Percentiles rank a stretch among this genome's conserved stretches.
phyloP scores from a whole-genome alignment of 1,284 basidiomycete species.

The Sphagnurus paluster region DNA sequence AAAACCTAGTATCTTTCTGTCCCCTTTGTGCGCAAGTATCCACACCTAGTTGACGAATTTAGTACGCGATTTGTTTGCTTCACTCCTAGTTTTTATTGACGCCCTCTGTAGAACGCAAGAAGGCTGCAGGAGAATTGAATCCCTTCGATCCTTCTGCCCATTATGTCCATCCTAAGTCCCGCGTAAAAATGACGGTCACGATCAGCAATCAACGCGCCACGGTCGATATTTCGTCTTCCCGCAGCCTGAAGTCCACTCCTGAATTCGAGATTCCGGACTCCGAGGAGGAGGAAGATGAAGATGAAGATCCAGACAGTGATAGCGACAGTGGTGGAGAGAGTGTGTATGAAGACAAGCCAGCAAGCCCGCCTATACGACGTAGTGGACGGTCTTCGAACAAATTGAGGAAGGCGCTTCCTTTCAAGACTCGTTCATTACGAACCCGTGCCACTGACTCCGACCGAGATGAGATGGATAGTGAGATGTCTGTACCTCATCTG shows the following conservation, averaged over 20 bases:
- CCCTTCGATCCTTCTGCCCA: conserved; percentile 62
- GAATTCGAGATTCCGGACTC: conserved; percentile 33
- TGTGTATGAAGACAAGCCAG: conserved; percentile 27
- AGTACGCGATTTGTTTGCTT: conserved; percentile 39
- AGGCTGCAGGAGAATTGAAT: conserved; percentile 39
- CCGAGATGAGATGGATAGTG: conserved; percentile 39
- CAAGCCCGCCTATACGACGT: conserved; percentile 25
- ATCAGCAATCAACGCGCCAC: conserved; percentile 34
- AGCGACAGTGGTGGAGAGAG: conserved; percentile 22
- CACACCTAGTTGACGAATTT: conserved; percentile 54
- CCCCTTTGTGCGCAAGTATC: conserved; percentile 38
- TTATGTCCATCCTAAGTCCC: conserved; percentile 61
- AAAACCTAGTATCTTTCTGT: conserved; percentile 40
- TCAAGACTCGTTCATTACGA: conserved; percentile 50
- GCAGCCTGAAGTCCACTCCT: conserved; percentile 17
- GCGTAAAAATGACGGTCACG: conserved; percentile 40
- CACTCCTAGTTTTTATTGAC: conserved; percentile 7
- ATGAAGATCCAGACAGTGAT: conserved; percentile 17
- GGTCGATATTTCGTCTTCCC: conserved; percentile 27
- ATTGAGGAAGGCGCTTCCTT: conserved; percentile 43
- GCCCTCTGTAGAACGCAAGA: conserved; percentile 40
- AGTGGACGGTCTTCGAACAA: conserved; percentile 27
- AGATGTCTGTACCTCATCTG: conserved; percentile 27
- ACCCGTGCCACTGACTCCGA: conserved; percentile 31
- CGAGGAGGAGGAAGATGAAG: conserved; percentile 31